Evolutionary conservation across 2,329 filamentous ascomycete species (phyloP).

Genomic region (Alternaria sp.): DNA sequence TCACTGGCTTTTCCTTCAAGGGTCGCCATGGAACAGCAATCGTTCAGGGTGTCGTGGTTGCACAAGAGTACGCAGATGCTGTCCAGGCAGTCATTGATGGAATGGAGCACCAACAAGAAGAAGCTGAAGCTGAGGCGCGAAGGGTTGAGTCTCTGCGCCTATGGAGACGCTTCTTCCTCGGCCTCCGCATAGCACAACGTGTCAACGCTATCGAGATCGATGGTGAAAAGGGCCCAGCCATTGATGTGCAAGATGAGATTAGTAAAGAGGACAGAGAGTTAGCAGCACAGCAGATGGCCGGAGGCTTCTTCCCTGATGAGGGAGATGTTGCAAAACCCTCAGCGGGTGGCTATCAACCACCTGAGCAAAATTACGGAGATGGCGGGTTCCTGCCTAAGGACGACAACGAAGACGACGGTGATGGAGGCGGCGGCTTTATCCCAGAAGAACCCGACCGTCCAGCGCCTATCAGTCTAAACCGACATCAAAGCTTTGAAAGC

Average conservation of each 20-base stretch:
- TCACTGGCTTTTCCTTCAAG: constrained; percentile 88
- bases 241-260: constrained; percentile 42
- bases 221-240: constrained; percentile 34
- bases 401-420: not conserved
- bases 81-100: constrained; percentile 72
- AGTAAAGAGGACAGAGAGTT: constrained; percentile 36
- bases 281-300: constrained; percentile 40
- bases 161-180: constrained; percentile 67
- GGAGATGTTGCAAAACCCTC: constrained; percentile 49
- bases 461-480: constrained; percentile 24
- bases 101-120: constrained; percentile 69
- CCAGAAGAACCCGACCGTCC: constrained; percentile 19
- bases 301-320: constrained; percentile 57
- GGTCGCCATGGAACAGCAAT: constrained; percentile 87
- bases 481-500: constrained; percentile 46
- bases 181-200: constrained; percentile 73
- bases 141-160: constrained; percentile 58
- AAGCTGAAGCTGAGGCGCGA: constrained; percentile 65
- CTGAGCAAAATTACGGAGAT: constrained; percentile 18
- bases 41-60: constrained; percentile 77
- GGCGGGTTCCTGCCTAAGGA: constrained; percentile 23
- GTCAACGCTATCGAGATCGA: constrained; percentile 64
- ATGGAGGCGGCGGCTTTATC: constrained; percentile 28
- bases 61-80: constrained; percentile 73
- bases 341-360: constrained; percentile 17